Percentiles rank a stretch among this genome's conserved stretches.
phyloP scores from a whole-genome alignment of 2,329 filamentous ascomycete species.

The Calonectria crousiana region DNA sequence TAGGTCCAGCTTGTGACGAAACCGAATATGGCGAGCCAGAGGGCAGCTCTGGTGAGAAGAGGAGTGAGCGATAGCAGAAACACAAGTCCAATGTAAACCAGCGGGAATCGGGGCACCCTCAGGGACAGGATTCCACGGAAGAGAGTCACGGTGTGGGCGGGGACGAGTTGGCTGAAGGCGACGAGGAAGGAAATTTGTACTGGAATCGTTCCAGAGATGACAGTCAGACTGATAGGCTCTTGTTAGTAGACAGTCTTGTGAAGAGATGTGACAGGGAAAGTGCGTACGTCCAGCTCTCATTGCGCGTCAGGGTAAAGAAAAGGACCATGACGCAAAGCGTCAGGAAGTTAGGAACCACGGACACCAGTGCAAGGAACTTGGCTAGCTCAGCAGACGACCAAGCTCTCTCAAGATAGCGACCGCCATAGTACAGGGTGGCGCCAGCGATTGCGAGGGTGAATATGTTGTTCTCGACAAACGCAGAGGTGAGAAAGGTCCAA shows the following conservation, averaged over 20 bases:
- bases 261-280: constrained; percentile 8
- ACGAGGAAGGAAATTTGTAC: constrained; percentile 95
- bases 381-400: constrained; percentile 94
- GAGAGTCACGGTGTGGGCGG: constrained; percentile 95
- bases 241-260: constrained; percentile 7
- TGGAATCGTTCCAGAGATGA: constrained; percentile 89
- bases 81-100: constrained; percentile 81
- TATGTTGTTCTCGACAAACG: constrained; percentile 92
- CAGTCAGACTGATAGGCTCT: constrained; percentile 70
- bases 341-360: constrained; percentile 83
- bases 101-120: constrained; percentile 79
- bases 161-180: constrained; percentile 96
- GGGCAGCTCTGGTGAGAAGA: constrained; percentile 75
- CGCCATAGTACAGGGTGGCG: constrained; percentile 88
- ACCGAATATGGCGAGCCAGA: constrained; percentile 83
- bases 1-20: constrained; percentile 95
- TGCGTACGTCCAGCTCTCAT: constrained; percentile 77
- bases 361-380: constrained; percentile 85
- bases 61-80: constrained; percentile 72
- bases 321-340: constrained; percentile 79
- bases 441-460: constrained; percentile 85
- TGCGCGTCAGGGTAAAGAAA: constrained; percentile 78
- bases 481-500: constrained; percentile 90
- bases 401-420: constrained; percentile 93
- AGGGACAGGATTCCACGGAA: constrained; percentile 90